A percentile compares a stretch with the other conserved stretches of the same genome.
Evolutionary conservation across 345 rosid genomes (phyloP).

Genomic region (Psidium friedrichsthalianum): DNA sequence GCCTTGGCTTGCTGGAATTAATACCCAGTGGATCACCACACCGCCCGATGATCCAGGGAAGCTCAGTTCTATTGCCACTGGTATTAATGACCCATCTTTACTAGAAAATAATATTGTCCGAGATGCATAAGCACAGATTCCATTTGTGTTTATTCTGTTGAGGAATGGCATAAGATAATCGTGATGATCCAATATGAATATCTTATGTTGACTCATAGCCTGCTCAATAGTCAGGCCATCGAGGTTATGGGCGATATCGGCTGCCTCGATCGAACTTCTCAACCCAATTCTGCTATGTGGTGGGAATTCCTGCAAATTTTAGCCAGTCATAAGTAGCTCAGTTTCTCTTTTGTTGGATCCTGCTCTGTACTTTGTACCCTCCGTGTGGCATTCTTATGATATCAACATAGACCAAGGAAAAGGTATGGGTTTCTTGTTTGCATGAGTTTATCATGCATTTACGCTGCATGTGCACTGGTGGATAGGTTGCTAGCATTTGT

Average conservation of each 20-base stretch:
- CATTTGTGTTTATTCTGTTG: slow-evolving; percentile 17
- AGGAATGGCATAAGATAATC: slow-evolving; percentile 49
- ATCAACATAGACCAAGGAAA: background rate
- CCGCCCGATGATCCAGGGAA: slow-evolving; percentile 11
- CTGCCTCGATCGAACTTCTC: slow-evolving; percentile 20
- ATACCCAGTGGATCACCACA: slow-evolving; percentile 5
- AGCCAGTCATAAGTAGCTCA: background rate
- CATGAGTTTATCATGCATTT: background rate
- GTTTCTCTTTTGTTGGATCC: background rate
- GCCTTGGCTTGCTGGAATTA: slow-evolving; percentile 33
- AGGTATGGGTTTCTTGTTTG: background rate
- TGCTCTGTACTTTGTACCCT: background rate
- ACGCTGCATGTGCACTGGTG: background rate
- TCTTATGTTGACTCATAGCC: slow-evolving; percentile 27
- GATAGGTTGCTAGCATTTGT: background rate
- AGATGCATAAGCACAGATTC: slow-evolving; percentile 48
- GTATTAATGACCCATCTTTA: slow-evolving; percentile 23
- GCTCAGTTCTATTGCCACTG: slow-evolving; percentile 48
- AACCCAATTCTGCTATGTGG: slow-evolving; percentile 22
- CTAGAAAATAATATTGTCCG: slow-evolving; percentile 38
- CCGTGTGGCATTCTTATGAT: background rate
- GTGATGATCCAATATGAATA: slow-evolving; percentile 50
- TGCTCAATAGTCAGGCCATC: slow-evolving; percentile 33
- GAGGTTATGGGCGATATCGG: slow-evolving; percentile 28
- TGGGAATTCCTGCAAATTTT: slow-evolving; percentile 34